Conservation (phyloP, 345 rosid species). For the Camelina hispida region DNA sequence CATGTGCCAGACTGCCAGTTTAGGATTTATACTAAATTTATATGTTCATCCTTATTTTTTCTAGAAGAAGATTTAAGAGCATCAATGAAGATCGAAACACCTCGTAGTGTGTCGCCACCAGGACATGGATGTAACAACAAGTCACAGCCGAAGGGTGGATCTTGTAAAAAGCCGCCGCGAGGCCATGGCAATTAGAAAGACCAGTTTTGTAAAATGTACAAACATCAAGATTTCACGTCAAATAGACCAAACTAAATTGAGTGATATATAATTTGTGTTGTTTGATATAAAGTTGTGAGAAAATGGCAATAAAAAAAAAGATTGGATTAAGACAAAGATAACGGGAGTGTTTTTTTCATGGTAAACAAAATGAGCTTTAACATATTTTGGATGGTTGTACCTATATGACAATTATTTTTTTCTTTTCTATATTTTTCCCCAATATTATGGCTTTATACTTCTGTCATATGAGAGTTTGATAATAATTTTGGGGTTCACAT, state of each 20-base stretch:
- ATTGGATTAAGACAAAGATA: too few species aligned
- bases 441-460: too few species aligned
- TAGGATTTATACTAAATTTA: too few species aligned
- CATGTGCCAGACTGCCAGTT: too few species aligned
- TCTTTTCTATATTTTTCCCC: too few species aligned
- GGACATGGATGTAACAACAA: not conserved
- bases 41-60: not conserved
- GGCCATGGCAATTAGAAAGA: conserved; percentile 5
- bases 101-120: conserved; percentile 1
- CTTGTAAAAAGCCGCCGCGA: conserved; percentile 6
- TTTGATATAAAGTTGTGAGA: not conserved
- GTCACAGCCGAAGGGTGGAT: not conserved
- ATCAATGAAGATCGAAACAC: not conserved
- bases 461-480: too few species aligned
- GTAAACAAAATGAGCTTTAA: too few species aligned
- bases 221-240: not conserved
- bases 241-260: not conserved
- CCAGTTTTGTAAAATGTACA: not conserved
- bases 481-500: too few species aligned
- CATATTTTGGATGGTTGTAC: too few species aligned
- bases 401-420: too few species aligned
- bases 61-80: not conserved
- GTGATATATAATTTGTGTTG: not conserved
- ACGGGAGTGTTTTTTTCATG: too few species aligned
- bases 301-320: not conserved